Evolutionary conservation across 345 rosid species (phyloP).

Genomic region (Brassica incana): DNA sequence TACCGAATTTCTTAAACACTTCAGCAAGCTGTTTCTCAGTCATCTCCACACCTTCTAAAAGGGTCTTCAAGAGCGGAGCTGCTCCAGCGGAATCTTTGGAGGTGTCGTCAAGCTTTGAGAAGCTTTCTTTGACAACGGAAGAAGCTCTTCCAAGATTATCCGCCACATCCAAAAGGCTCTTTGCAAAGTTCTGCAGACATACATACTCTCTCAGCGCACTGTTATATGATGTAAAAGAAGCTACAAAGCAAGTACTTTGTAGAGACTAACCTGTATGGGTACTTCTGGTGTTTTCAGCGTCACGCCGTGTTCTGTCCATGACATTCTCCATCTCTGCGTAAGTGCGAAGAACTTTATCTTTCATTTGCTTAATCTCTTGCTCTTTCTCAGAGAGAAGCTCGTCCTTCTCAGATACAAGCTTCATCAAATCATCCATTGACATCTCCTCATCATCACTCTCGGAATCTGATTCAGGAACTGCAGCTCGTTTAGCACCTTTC

Average conservation of each 20-base stretch:
- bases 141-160: conserved; percentile 97
- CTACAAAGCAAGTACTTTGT: conserved; percentile 6
- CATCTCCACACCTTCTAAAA: conserved; percentile 94
- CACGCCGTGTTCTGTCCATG: conserved; percentile 82
- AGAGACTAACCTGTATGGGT: conserved; percentile 66
- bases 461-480: conserved; percentile 70
- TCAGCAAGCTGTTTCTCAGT: conserved; percentile 75
- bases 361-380: conserved; percentile 60
- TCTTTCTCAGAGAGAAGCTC: conserved; percentile 62
- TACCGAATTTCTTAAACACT: conserved; percentile 66
- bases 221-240: not conserved
- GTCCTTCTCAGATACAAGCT: conserved; percentile 75
- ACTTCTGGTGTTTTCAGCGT: conserved; percentile 89
- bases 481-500: conserved; percentile 50
- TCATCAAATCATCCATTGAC: conserved; percentile 69
- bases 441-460: conserved; percentile 67
- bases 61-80: conserved; percentile 66
- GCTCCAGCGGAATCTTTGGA: conserved; percentile 60
- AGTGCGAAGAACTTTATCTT: conserved; percentile 78
- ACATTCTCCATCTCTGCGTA: conserved; percentile 94
- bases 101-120: conserved; percentile 57
- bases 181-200: conserved; percentile 68
- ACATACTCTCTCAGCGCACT: not conserved
- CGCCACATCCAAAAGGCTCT: conserved; percentile 78
- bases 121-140: conserved; percentile 76